phyloP scores from a whole-genome alignment of 306 rosid species.

The Inga laurina region DNA sequence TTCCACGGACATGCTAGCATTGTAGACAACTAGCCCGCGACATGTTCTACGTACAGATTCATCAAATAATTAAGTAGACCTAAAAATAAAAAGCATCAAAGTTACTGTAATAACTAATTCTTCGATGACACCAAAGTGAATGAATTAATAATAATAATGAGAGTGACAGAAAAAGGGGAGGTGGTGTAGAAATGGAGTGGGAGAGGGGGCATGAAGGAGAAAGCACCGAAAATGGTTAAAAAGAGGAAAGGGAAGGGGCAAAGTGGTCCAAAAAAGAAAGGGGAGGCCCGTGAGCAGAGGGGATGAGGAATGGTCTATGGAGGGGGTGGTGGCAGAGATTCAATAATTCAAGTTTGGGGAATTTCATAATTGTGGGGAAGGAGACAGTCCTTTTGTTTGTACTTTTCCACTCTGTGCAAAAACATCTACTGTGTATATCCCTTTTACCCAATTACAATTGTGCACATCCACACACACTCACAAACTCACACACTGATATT shows the following conservation, averaged over 20 bases:
- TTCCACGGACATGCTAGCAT: conserved; percentile 45
- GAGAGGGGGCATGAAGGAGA: not conserved
- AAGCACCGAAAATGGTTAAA: conserved; percentile 10
- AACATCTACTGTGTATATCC: not conserved
- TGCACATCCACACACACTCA: not conserved
- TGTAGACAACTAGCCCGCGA: conserved; percentile 39
- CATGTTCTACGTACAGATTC: not conserved
- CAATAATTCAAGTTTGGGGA: conserved; percentile 38
- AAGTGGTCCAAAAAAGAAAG: not conserved
- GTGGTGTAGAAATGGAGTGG: not conserved
- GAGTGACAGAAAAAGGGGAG: too few species aligned
- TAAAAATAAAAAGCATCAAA: not conserved
- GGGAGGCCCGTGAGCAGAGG: conserved; percentile 28
- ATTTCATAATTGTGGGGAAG: conserved; percentile 15
- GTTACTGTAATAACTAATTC: not conserved
- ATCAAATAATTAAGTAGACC: not conserved
- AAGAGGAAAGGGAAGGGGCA: conserved; percentile 19
- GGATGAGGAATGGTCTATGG: conserved; percentile 24
- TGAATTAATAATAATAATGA: too few species aligned
- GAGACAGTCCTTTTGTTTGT: conserved; percentile 21
- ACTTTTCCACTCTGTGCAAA: conserved; percentile 3
- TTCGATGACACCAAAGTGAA: too few species aligned
- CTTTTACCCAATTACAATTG: not conserved
- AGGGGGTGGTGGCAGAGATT: not conserved
- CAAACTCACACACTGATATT: not conserved